Percentiles rank a stretch among this genome's conserved stretches.
Conservation (phyloP, 139 green algal genomes). For the Auxenochlorella pyrenoidosa region DNA sequence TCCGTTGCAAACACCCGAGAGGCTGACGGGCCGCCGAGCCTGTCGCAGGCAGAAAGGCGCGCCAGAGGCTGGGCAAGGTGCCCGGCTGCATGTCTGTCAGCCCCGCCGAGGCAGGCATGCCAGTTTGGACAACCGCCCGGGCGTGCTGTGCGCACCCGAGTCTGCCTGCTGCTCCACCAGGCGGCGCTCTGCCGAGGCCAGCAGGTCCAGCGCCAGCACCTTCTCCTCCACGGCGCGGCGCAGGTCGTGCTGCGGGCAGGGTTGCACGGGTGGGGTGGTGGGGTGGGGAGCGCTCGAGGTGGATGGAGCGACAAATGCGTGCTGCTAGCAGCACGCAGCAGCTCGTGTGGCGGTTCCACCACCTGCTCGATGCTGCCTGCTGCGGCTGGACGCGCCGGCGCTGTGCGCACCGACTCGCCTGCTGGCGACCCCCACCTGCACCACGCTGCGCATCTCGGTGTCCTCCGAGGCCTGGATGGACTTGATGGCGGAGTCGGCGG, state of each 20-base stretch:
- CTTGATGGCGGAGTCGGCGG: slow-evolving; percentile 34
- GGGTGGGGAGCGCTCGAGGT: neutral
- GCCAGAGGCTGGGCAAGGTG: neutral
- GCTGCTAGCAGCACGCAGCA: too few species aligned
- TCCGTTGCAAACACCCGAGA: too few species aligned
- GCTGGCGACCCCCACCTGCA: slow-evolving; percentile 1
- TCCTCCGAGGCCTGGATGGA: slow-evolving; percentile 27
- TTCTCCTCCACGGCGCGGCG: slow-evolving; percentile 41
- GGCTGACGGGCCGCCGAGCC: too few species aligned
- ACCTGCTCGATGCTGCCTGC: too few species aligned
- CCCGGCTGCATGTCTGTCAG: too few species aligned
- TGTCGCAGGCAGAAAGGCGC: too few species aligned
- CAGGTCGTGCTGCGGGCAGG: slow-evolving; percentile 22
- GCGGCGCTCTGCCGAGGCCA: slow-evolving; percentile 29
- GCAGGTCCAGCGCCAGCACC: slow-evolving; percentile 35
- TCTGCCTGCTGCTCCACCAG: slow-evolving; percentile 22
- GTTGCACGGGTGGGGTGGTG: neutral
- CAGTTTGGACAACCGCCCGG: too few species aligned
- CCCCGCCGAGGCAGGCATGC: too few species aligned
- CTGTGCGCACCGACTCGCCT: neutral
- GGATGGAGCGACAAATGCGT: neutral
- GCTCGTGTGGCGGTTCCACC: too few species aligned
- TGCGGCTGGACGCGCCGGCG: neutral
- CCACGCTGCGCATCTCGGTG: neutral
- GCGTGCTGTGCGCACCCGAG: neutral